These are phyloP conservation scores for Lactarius pseudohatsudake DNA, from an alignment of 768 basidiomycete genomes.

Conservation along the genomic window DNA sequence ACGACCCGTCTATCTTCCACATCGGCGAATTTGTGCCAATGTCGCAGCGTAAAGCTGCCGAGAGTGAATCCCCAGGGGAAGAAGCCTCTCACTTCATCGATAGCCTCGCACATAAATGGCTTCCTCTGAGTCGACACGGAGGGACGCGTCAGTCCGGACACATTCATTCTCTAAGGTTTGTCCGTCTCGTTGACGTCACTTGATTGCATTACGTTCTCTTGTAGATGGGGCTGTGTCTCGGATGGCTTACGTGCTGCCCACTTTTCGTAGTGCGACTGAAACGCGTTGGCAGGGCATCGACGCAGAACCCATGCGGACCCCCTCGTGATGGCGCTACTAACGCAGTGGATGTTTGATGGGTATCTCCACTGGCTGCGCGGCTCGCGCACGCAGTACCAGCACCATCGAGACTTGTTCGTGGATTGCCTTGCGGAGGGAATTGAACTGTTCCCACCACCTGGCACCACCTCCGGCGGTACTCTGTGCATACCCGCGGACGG, in stretches of 20 bases:
- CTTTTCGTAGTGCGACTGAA: constrained; percentile 74
- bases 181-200: background rate
- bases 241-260: constrained; percentile 78
- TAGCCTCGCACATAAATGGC: constrained; percentile 52
- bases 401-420: constrained; percentile 60
- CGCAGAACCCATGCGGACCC: constrained; percentile 76
- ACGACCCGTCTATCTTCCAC: constrained; percentile 80
- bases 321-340: constrained; percentile 58
- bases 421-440: constrained; percentile 66
- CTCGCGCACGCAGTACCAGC: constrained; percentile 53
- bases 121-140: constrained; percentile 69
- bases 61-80: constrained; percentile 1
- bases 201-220: constrained; percentile 20
- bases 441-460: constrained; percentile 46
- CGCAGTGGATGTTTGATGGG: constrained; percentile 66
- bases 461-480: constrained; percentile 42
- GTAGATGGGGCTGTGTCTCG: constrained; percentile 75
- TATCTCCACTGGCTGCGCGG: constrained; percentile 78
- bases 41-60: constrained; percentile 33
- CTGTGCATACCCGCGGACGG: constrained; percentile 39
- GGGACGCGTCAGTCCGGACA: constrained; percentile 82
- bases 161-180: constrained; percentile 63
- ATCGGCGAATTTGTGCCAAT: constrained; percentile 54
- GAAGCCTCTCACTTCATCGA: constrained; percentile 50
- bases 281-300: constrained; percentile 63